Conservation (phyloP, 441 rosid genomes). For the Manihot esculenta region DNA sequence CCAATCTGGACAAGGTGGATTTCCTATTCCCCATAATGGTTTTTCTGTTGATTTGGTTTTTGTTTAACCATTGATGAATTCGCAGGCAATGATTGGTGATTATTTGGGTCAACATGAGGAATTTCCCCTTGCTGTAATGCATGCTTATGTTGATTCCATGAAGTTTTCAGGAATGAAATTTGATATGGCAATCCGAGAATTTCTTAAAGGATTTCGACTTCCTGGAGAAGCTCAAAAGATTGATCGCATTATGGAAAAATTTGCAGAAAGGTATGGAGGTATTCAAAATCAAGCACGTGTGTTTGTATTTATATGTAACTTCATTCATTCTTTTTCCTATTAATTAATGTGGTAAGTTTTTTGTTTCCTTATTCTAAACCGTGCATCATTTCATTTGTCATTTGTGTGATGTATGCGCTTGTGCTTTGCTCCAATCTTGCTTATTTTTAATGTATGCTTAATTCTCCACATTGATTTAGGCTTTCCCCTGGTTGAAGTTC, state of each 20-base stretch:
- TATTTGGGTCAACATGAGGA: constrained; percentile 98
- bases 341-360: not conserved
- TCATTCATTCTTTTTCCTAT: not conserved
- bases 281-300: not conserved
- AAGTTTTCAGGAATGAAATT: constrained; percentile 92
- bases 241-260: constrained; percentile 99
- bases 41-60: constrained; percentile 24
- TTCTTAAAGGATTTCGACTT: constrained; percentile 96
- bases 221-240: constrained; percentile 99
- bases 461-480: not conserved
- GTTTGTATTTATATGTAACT: not conserved
- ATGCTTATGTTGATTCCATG: constrained; percentile 93
- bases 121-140: constrained; percentile 99
- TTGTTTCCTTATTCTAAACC: not conserved
- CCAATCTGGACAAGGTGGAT: constrained; percentile 82
- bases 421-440: not conserved
- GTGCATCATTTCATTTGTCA: constrained; percentile 7
- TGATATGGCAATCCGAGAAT: constrained; percentile 87
- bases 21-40: constrained; percentile 20
- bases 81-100: constrained; percentile 97
- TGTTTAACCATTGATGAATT: constrained; percentile 39
- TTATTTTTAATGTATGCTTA: not conserved
- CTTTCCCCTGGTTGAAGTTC: constrained; percentile 6
- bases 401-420: no score
- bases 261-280: constrained; percentile 87